Evolutionary conservation across 371 early-diverging fungal genomes (phyloP).

Genomic region (Lichtheimia ornata): DNA sequence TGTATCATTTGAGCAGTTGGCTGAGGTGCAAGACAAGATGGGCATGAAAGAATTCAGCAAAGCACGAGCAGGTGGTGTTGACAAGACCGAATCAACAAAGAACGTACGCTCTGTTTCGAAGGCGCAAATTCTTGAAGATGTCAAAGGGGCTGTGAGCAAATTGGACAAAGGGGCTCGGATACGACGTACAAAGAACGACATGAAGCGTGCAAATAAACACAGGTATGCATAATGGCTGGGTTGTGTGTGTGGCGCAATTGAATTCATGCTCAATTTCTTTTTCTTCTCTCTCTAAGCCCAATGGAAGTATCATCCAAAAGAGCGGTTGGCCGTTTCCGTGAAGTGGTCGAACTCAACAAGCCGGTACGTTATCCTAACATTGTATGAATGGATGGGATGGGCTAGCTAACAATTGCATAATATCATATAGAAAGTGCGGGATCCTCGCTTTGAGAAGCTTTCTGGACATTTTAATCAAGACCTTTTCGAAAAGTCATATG

Average conservation of each 20-base stretch:
- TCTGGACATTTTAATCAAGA: constrained; percentile 86
- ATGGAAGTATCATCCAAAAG: constrained; percentile 81
- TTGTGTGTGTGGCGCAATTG: background rate
- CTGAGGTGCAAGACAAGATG: constrained; percentile 74
- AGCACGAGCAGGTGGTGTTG: constrained; percentile 22
- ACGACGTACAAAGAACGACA: constrained; percentile 41
- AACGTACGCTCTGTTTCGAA: constrained; percentile 23
- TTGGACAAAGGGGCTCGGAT: constrained; percentile 40
- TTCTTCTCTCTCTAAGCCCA: constrained; percentile 53
- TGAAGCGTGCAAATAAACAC: constrained; percentile 52
- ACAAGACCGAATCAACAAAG: constrained; percentile 6
- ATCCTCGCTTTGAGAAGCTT: constrained; percentile 88
- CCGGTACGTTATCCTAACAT: constrained; percentile 36
- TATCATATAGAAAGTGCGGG: constrained; percentile 63
- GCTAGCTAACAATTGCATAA: background rate
- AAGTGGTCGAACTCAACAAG: constrained; percentile 68
- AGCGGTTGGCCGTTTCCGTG: constrained; percentile 76
- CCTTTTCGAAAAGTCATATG: constrained; percentile 84
- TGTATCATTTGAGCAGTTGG: constrained; percentile 80
- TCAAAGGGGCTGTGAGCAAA: constrained; percentile 36
- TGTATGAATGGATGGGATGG: too few relatives aligned
- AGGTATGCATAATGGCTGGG: constrained; percentile 28
- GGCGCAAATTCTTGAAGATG: constrained; percentile 40
- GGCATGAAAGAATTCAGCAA: constrained; percentile 58
- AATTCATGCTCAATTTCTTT: background rate